Evolutionary conservation across 345 rosid species (phyloP).

Genomic region (Eucalyptus caleyi): DNA sequence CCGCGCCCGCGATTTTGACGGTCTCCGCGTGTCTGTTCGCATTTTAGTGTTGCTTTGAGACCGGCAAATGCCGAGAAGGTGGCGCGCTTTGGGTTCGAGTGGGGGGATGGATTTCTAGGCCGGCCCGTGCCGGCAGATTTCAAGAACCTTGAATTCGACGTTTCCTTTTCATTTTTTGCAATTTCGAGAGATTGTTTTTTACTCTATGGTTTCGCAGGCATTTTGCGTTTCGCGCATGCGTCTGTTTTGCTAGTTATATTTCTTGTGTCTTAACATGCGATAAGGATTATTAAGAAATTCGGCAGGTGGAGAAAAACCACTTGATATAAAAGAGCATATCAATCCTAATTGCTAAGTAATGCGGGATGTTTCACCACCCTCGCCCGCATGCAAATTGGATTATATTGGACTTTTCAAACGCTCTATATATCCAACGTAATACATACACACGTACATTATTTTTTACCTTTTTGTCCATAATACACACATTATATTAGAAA

Average conservation of each 20-base stretch:
- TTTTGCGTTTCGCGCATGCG: fast-evolving
- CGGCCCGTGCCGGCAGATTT: not conserved
- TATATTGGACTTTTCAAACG: not conserved
- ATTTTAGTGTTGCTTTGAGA: not conserved
- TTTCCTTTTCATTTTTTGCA: not conserved
- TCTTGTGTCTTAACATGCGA: fast-evolving
- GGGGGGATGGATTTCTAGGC: not conserved
- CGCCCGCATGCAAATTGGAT: fast-evolving
- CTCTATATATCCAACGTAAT: not conserved
- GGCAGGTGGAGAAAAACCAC: fast-evolving
- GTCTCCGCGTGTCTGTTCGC: not conserved
- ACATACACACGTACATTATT: not conserved
- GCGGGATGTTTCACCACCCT: not conserved
- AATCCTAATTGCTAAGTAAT: fast-evolving
- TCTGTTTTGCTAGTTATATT: not conserved
- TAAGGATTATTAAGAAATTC: not conserved
- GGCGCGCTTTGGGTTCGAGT: not conserved
- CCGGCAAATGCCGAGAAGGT: not conserved
- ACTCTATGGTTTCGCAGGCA: fast-evolving
- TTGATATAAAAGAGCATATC: not conserved
- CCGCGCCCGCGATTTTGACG: not conserved
- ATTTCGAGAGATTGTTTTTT: too few relatives aligned
- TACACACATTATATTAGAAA: not conserved
- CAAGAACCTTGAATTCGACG: not conserved
- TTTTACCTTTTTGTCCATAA: fast-evolving